Percentiles rank a stretch among this genome's conserved stretches.
Evolutionary conservation across 768 basidiomycete species (phyloP).

Genomic region (Auriscalpium orientale): DNA sequence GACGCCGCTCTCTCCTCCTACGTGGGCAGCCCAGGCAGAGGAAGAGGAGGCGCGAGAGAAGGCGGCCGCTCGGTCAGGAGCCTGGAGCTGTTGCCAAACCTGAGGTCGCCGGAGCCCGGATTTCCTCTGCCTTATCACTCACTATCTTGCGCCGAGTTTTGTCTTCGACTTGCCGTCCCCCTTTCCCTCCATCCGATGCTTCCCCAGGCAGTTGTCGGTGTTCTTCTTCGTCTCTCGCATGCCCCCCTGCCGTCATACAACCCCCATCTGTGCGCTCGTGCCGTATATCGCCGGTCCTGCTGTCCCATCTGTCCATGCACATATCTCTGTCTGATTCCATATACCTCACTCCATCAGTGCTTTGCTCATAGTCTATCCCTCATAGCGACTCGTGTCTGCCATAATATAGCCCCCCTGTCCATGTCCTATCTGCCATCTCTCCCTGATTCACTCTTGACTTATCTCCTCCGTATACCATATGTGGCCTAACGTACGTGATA

Average conservation of each 20-base stretch:
- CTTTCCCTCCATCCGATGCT: not conserved
- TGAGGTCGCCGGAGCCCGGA: conserved; percentile 18
- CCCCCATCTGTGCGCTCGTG: not conserved
- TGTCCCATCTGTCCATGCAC: not conserved
- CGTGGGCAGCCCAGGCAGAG: conserved; percentile 75
- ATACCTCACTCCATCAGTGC: not conserved
- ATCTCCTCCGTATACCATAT: conserved; percentile 33
- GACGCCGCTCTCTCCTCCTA: conserved; percentile 50
- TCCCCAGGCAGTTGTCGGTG: not conserved
- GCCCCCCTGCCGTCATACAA: not conserved
- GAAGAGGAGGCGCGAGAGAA: conserved; percentile 66
- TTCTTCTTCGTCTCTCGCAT: not conserved
- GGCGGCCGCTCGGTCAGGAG: conserved; percentile 32
- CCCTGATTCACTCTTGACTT: conserved; percentile 21
- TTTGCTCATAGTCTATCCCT: not conserved
- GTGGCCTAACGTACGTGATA: conserved; percentile 28
- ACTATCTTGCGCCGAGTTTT: not conserved
- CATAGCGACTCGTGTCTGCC: not conserved
- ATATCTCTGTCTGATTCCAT: not conserved
- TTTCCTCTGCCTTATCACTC: conserved; percentile 2
- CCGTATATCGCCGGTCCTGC: not conserved
- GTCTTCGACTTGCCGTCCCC: not conserved
- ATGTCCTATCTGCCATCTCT: not conserved
- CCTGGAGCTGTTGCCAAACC: conserved; percentile 65
- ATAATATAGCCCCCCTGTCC: not conserved